phyloP scores from a whole-genome alignment of 2,329 filamentous ascomycete species.

The Alternaria longipes region DNA sequence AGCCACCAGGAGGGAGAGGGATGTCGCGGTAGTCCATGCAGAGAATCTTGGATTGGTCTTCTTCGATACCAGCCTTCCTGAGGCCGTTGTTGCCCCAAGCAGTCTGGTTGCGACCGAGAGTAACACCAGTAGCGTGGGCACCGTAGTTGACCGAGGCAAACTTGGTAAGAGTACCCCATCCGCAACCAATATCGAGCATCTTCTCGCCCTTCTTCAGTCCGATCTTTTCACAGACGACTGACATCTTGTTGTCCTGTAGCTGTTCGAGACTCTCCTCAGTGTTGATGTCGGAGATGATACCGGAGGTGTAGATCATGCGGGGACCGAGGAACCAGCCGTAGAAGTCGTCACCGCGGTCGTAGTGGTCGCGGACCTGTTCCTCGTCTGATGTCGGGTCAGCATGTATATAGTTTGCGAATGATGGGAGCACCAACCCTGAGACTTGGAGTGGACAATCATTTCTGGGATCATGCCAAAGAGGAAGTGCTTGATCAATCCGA shows the following conservation, averaged over 20 bases:
- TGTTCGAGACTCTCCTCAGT: conserved; percentile 91
- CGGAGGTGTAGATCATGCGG: conserved; percentile 98
- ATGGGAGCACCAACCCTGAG: conserved; percentile 70
- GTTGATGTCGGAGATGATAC: conserved; percentile 87
- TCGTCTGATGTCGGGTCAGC: conserved; percentile 69
- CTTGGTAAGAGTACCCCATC: conserved; percentile 95
- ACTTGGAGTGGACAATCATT: conserved; percentile 89
- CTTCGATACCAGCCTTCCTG: conserved; percentile 79
- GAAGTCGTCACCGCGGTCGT: conserved; percentile 97
- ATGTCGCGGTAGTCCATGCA: conserved; percentile 99
- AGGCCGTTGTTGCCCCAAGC: conserved; percentile 95
- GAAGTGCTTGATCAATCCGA: conserved; percentile 86
- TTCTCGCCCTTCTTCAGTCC: conserved; percentile 80
- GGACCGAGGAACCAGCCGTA: conserved; percentile 98
- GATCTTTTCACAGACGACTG: conserved; percentile 95
- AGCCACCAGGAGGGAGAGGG: conserved; percentile 77
- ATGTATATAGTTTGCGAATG: neutral
- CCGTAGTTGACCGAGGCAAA: conserved; percentile 94
- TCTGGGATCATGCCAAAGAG: conserved; percentile 88
- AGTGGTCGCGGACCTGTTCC: conserved; percentile 97
- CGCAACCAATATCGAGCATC: conserved; percentile 94
- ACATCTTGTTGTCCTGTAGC: conserved; percentile 97
- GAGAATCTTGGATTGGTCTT: conserved; percentile 89
- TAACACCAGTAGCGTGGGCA: conserved; percentile 85
- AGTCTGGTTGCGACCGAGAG: conserved; percentile 94